Evolutionary conservation across 1,284 basidiomycete genomes (phyloP), one percentile per base, ranked within the genome.

Genomic region (Tremellales sp.): DNA sequence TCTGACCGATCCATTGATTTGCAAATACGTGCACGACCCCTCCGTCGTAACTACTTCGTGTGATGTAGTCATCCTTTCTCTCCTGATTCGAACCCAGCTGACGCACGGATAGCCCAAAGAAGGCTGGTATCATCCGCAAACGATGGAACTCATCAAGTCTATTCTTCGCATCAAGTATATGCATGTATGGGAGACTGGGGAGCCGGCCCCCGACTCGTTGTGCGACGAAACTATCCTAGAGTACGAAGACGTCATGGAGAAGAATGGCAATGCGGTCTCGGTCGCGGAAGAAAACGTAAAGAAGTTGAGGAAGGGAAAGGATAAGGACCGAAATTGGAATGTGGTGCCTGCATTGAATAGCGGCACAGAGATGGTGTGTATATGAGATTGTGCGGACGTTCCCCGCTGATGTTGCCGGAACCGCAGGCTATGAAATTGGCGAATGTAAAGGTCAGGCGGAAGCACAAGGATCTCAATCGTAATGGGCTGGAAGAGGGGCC

Each of bases 141-240:
- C 82, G 5, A 77, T 91, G 48, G 86, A 88, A 54, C 79, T 82
- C 46, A 90, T 94, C 71, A 90, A 89, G 68, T 79, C 78, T 3
- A 79, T 94, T 41, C 76, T 93, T n/a, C 79, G 87, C 29, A 81
- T 86, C 66, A 92, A 92, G 65, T 93, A 89, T 74, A 85, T 86
- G 69, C 81, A 84, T 9, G 71, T 91, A n/a, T 75, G 89, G 2
- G 82, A 88, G 57, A 58, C 45, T 8, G 53, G 58, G 28, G 45
- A 49, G 26, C 54, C 58, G 32, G 59, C 65, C 1, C 56, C 57
- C 16, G 58, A 63, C 31, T 40, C 35, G 12, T 12, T 58, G 18
- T 65, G 59, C 38, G 46, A 46, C 18, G 43, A 29, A 4, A 43
- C 50, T 13, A 59, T 66, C 10, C 53, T 55, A 31, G 58, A 58